Evolutionary conservation across 2,329 filamentous ascomycete species (phyloP), one percentile per base, ranked within the genome.

Genomic region (Penicillium thymicola): DNA sequence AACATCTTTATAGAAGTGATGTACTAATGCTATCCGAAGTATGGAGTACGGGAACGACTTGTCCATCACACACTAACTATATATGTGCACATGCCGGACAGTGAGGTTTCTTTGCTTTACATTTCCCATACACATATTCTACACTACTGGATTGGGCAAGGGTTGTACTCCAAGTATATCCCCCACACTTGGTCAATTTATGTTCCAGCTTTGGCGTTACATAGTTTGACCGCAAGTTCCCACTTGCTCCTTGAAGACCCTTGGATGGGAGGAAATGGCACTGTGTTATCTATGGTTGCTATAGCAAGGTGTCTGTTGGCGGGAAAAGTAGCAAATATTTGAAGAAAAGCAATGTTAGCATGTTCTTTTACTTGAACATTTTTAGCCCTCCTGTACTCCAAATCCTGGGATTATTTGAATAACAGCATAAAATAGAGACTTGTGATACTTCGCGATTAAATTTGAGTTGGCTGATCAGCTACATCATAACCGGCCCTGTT

Each of bases 401-500:
- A 18, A 10, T 10, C 5, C 11, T 32, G 11, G 18, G 9, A 16
- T 32, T 4, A 14, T 18, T 30, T 30, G 30, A 25, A 27, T n/a
- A 6, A n/a, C 23, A 25, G 11, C 30, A 32, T 32, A 13, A 11
- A 13, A 5, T 34, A 23, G 18, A 42, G 14, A 32, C 18, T 43
- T 43, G 21, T 37, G 30, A 28, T 34, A 46, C 50, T 27, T 36
- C 2, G 11, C 11, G 11, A 32, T 0, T 32, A 13, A 32, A 32
- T 32, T 32, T 43, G 21, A 32, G 34, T 25, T 25, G 21, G 21
- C 21, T 21, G 51, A 32, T 48, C 27, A 41, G 23, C 43, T 48
- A 51, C 49, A 54, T 54, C 51, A 54, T 54, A 47, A n/a, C 28
- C 14, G 21, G 32, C 3, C 11, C 13, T n/a, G 30, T n/a, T 41